These are phyloP conservation scores for Cytidiella melzeri DNA, from an alignment of 768 basidiomycete species.

Conservation along the genomic window DNA sequence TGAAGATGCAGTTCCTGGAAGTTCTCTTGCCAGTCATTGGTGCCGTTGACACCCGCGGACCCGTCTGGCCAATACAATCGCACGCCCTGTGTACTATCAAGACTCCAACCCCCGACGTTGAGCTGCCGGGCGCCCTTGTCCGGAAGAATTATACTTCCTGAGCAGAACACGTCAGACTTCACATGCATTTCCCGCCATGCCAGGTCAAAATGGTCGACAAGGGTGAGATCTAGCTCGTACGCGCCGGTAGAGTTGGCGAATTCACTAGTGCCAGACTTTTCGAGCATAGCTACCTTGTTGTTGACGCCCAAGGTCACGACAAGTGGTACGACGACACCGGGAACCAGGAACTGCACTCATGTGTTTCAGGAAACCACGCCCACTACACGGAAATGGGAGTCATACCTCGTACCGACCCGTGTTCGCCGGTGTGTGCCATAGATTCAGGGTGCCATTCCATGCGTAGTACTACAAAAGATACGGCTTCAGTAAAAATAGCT, in stretches of 20 bases:
- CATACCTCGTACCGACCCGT: constrained; percentile 68
- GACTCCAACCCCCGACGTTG: constrained; percentile 68
- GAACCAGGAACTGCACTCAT: constrained; percentile 35
- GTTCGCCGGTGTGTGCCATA: constrained; percentile 60
- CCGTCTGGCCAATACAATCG: constrained; percentile 72
- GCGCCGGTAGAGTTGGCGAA: constrained; percentile 66
- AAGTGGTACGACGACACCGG: constrained; percentile 64
- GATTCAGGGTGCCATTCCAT: constrained; percentile 34
- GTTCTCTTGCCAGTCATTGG: constrained; percentile 79
- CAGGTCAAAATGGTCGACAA: constrained; percentile 35
- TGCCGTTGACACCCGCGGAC: constrained; percentile 58
- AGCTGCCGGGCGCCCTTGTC: constrained; percentile 64
- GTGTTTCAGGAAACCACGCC: constrained; percentile 1
- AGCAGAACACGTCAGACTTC: constrained; percentile 76
- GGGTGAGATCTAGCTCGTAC: constrained; percentile 66
- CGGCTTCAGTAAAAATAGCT: neutral
- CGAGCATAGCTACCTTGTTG: constrained; percentile 76
- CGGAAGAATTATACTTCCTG: constrained; percentile 65
- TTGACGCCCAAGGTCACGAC: constrained; percentile 74
- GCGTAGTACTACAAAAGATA: constrained; percentile 20
- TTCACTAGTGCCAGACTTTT: constrained; percentile 63
- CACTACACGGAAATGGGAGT: neutral
- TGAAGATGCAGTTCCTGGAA: constrained; percentile 50
- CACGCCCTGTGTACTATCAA: constrained; percentile 65
- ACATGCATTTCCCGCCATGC: constrained; percentile 78